Evolutionary conservation across 495 filamentous ascomycete genomes (phyloP).

Genomic region (Melanomma pulvis-pyrius): DNA sequence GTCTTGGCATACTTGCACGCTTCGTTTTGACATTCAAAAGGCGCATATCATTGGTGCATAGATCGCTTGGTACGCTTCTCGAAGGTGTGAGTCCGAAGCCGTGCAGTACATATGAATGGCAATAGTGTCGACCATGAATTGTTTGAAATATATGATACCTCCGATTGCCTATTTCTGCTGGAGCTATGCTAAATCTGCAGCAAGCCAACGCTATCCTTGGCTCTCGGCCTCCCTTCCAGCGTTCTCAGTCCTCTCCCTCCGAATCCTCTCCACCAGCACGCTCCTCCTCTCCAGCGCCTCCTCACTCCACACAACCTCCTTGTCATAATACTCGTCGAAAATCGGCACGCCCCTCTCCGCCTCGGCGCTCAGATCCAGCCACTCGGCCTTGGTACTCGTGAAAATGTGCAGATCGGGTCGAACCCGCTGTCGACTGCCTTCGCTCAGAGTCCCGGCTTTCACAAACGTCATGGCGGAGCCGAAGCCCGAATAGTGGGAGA

Average conservation of each 20-base stretch:
- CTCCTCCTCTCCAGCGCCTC: slow-evolving; percentile 18
- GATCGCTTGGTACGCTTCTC: background rate
- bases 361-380: slow-evolving; percentile 29
- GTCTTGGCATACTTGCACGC: background rate
- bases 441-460: slow-evolving; percentile 30
- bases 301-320: slow-evolving; percentile 22
- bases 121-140: background rate
- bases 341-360: slow-evolving; percentile 20
- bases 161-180: too few species aligned
- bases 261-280: background rate
- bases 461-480: slow-evolving; percentile 15
- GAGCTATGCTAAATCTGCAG: too few species aligned
- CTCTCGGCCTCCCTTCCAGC: background rate
- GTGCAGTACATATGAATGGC: background rate
- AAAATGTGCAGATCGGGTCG: slow-evolving; percentile 37
- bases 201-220: too few species aligned
- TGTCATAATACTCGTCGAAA: slow-evolving; percentile 21
- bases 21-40: background rate
- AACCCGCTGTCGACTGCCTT: slow-evolving; percentile 3
- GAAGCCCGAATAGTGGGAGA: slow-evolving; percentile 18
- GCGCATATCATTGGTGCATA: slow-evolving; percentile 2
- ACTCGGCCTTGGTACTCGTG: slow-evolving; percentile 27
- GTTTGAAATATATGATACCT: too few species aligned
- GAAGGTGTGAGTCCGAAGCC: background rate
- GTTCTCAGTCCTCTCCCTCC: slow-evolving; percentile 8